phyloP scores from a whole-genome alignment of 1,284 basidiomycete genomes.

The Leccinum solheimii region DNA sequence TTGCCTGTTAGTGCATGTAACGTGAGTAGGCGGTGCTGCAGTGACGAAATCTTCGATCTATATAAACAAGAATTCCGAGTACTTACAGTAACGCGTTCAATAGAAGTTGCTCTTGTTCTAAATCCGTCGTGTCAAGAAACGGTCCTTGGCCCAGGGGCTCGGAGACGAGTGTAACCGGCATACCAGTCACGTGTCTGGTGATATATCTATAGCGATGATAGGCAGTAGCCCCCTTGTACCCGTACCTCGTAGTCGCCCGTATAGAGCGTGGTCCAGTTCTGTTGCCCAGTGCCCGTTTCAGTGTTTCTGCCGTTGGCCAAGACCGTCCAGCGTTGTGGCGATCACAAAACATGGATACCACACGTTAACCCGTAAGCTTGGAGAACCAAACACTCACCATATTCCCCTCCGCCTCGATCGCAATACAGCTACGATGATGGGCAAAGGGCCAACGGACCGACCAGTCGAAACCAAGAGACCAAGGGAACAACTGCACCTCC shows the following conservation, averaged over 20 bases:
- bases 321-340: not conserved
- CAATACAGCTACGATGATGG: not conserved
- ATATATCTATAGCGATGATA: not conserved
- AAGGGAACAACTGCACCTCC: not conserved
- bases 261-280: not conserved
- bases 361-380: not conserved
- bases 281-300: too few relatives aligned
- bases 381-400: not conserved
- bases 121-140: not conserved
- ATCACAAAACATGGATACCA: not conserved
- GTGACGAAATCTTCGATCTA: not conserved
- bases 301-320: too few relatives aligned
- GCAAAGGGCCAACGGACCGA: not conserved
- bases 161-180: too few relatives aligned
- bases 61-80: not conserved
- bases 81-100: not conserved
- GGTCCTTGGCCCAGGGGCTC: too few relatives aligned
- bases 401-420: too few relatives aligned
- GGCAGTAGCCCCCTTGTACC: not conserved
- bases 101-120: not conserved
- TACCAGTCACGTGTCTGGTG: not conserved
- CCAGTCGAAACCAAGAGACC: not conserved
- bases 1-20: not conserved
- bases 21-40: not conserved
- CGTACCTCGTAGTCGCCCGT: not conserved